phyloP scores from a whole-genome alignment of 805 yeast species.

The Pichia phayaonensis region DNA sequence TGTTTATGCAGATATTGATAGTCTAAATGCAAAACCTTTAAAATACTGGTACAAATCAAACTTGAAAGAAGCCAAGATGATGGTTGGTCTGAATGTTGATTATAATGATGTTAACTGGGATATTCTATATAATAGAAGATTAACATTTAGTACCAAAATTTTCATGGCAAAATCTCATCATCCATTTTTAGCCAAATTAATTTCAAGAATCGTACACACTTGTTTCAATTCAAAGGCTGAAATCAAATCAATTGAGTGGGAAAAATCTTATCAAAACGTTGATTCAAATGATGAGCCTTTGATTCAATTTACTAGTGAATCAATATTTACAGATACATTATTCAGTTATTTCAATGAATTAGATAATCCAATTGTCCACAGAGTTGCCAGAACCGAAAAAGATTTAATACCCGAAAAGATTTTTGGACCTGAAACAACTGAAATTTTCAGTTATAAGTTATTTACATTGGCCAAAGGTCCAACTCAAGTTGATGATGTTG shows the following conservation, averaged over 20 bases:
- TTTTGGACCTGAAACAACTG: constrained; percentile 25
- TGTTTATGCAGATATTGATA: constrained; percentile 57
- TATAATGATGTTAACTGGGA: constrained; percentile 28
- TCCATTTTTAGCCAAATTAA: constrained; percentile 28
- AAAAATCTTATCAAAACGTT: constrained; percentile 21
- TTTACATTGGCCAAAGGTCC: constrained; percentile 27
- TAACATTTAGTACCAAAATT: constrained; percentile 23
- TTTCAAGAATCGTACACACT: constrained; percentile 27
- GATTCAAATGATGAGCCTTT: constrained; percentile 30
- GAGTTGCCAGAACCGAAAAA: constrained; percentile 27
- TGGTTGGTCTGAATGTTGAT: constrained; percentile 26
- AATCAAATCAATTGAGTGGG: constrained; percentile 24
- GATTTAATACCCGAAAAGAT: constrained; percentile 20
- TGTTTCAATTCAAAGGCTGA: constrained; percentile 19
- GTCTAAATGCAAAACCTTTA: constrained; percentile 43
- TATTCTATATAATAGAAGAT: constrained; percentile 26
- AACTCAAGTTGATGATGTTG: constrained; percentile 26
- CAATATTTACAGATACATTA: constrained; percentile 29
- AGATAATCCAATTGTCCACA: constrained; percentile 21
- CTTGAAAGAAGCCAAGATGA: constrained; percentile 17
- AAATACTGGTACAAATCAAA: constrained; percentile 24
- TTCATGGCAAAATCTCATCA: constrained; percentile 28
- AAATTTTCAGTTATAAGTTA: constrained; percentile 23
- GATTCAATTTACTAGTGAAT: constrained; percentile 28
- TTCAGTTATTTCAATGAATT: constrained; percentile 26